phyloP scores from a whole-genome alignment of 164 flowering plant species.

The Magnolia changhungtana region DNA sequence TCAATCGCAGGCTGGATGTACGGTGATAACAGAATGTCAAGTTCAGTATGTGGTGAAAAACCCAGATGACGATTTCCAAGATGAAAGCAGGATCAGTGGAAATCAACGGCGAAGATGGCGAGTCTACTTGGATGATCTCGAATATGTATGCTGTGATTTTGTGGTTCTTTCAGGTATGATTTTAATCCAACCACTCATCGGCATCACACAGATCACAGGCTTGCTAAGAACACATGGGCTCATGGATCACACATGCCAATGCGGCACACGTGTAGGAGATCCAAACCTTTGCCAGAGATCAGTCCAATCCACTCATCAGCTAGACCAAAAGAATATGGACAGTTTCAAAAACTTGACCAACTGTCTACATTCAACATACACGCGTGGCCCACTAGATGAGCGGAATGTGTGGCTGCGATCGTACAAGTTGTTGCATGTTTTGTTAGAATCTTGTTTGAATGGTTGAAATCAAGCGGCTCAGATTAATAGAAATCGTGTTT shows the following conservation, averaged over 20 bases:
- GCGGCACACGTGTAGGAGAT: too few species aligned
- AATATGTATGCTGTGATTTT: conserved; percentile 43
- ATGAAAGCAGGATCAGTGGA: conserved; percentile 4
- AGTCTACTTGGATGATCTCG: conserved; percentile 45
- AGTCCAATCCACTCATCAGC: too few species aligned
- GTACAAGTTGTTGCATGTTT: too few species aligned
- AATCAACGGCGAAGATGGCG: conserved; percentile 44
- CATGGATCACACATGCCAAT: too few species aligned
- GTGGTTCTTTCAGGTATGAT: conserved; percentile 52
- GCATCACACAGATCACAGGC: neutral
- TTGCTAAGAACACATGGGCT: neutral
- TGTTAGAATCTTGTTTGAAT: neutral
- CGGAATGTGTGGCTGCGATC: too few species aligned
- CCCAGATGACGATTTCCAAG: conserved; percentile 10
- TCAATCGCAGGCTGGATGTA: conserved; percentile 47
- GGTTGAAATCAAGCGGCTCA: neutral
- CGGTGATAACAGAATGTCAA: conserved; percentile 44
- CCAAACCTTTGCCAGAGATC: too few species aligned
- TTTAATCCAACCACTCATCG: neutral
- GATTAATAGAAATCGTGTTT: neutral
- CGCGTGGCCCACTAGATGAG: too few species aligned
- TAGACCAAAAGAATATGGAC: too few species aligned
- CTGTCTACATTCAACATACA: too few species aligned
- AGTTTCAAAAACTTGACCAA: too few species aligned
- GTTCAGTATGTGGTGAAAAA: conserved; percentile 42